Conservation (phyloP, 192 early-diverging fungal species). For the Backusella tuberculispora region DNA sequence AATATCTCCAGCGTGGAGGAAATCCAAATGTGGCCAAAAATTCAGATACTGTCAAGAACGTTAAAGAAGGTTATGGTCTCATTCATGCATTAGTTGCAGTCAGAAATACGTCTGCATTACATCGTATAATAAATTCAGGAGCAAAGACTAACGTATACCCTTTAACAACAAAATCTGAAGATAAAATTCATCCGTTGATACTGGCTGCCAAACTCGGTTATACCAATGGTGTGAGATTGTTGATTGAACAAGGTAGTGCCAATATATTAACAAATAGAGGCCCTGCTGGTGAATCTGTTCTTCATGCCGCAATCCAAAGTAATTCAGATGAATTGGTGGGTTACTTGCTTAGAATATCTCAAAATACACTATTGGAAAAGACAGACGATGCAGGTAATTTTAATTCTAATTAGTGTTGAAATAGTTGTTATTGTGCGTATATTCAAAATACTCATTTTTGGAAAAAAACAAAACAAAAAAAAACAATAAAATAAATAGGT, state of each 20-base stretch:
- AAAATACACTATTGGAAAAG: slow-evolving; percentile 19
- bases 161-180: slow-evolving; percentile 10
- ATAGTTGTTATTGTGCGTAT: neutral
- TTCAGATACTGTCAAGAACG: slow-evolving; percentile 16
- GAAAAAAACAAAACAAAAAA: neutral
- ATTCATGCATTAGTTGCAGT: slow-evolving; percentile 33
- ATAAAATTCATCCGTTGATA: slow-evolving; percentile 23
- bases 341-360: slow-evolving; percentile 22
- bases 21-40: slow-evolving; percentile 38
- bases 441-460: neutral
- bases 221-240: slow-evolving; percentile 31
- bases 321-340: slow-evolving; percentile 18
- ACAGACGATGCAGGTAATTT: slow-evolving; percentile 22
- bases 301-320: slow-evolving; percentile 30
- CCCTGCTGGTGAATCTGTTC: slow-evolving; percentile 4
- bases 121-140: slow-evolving; percentile 30
- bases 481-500: slow-evolving; percentile 16
- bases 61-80: slow-evolving; percentile 35
- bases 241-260: slow-evolving; percentile 25
- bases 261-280: slow-evolving; percentile 24
- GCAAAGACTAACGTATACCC: slow-evolving; percentile 33
- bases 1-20: slow-evolving; percentile 36
- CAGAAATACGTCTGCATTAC: slow-evolving; percentile 28
- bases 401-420: neutral
- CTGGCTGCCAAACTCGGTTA: slow-evolving; percentile 33